Evolutionary conservation across 345 rosid species (phyloP), one percentile per base, ranked within the genome.

Genomic region (Boechera divaricarpa): DNA sequence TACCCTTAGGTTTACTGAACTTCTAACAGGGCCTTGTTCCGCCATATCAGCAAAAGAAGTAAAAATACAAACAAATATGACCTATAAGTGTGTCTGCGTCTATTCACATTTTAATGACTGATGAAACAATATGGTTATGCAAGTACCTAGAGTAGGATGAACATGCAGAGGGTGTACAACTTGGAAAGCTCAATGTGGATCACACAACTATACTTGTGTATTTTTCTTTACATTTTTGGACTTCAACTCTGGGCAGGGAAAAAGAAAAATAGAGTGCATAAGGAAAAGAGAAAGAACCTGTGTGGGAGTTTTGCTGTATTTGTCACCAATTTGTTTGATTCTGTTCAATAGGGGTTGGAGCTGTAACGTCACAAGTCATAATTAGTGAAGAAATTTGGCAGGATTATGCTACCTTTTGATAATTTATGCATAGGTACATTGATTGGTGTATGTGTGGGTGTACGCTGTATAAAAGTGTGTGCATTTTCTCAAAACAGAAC

Each of bases 281-380:
- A 56, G 45, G 61, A 53, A 36, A 60, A 73, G 53, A 57, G 57
- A 56, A 79, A 59, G 21, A 56, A 92, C 99, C 97, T 90, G 98
- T 39, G 99, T 91, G 39, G 83, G 75, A 59, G 96, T 92, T 87
- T 85, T 95, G 56, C 73, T 77, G 75, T 88, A 84, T 61, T 42
- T 83, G 58, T 85, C 87, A 38, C 99, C 97, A 29, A 92, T 80
- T 82, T 87, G 88, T 53, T 84, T 83, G 75, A 91, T 87, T 70
- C 89, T 85, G 77, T 72, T 87, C 66, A 91, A 65, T 64, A 95
- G 80, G 58, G 98, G 96, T 73, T 88, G 94, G 54, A 95, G 96
- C 99, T 95, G 91, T 82, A 80, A 35, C 18, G 52, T 6, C 64
- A 32, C 28, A 73, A 51, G 66, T 36, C 57, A 71, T 3, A 33